Evolutionary conservation across 441 rosid species (phyloP), one percentile per base, ranked within the genome.

Genomic region (Mallotus repandus): DNA sequence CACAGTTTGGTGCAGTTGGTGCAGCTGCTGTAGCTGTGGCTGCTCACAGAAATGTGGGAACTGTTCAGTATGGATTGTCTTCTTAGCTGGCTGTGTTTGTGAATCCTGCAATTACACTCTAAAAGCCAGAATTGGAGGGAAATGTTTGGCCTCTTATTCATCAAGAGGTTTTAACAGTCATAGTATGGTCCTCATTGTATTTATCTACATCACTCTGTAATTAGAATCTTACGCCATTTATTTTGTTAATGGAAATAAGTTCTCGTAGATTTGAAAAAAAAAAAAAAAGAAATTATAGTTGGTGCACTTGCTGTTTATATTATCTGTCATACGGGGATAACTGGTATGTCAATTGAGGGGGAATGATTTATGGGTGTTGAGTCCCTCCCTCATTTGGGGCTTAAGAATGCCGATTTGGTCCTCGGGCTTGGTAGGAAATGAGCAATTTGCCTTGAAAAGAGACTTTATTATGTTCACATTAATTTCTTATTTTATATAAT

Each of bases 21-120:
- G 93, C 93, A 0, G 97, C 93, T 0, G 96, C 94, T 0, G 94
- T 90, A 29, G 95, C 97, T 7, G 91, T 89, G n/a, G 91, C 93
- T 32, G 94, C 94, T 60, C 97, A 85, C 77, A 80, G 93, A 84
- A 94, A 84, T 75, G 84, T 88, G 32, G 90, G 91, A 63, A 73
- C 93, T 0, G 89, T 87, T 77, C 87, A 83, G 66, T 87, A 87
- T 80, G 91, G 93, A 71, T 69, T 84, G 82, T 86, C 90, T 55
- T 88, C 79, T 84, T 54, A 4, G 46, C 52, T 53, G 5, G 52
- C 35, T 56, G 56, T 43, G 71, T 71, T 72, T 50, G 71, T 2
- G 18, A 15, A 11, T 35, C 48, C 35, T 66, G 66, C 68, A 60
- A 65, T 38, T 56, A 68, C 15, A 35, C 19, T 50, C 4, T 3